phyloP scores from a whole-genome alignment of 345 rosid genomes.

The Lepidium sativum region DNA sequence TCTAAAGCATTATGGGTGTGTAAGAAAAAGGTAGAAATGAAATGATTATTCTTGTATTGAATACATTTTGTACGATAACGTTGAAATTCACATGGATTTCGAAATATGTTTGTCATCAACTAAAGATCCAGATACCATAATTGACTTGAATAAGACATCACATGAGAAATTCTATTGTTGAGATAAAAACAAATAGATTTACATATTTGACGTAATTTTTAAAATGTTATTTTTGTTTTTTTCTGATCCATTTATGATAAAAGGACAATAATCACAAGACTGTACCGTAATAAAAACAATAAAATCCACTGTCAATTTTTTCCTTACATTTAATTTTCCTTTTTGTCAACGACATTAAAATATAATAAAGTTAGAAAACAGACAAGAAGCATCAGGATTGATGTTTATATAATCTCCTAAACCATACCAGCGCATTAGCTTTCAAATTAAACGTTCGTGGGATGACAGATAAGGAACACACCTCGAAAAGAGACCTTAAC shows the following conservation, averaged over 20 bases:
- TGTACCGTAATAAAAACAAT: constrained; percentile 24
- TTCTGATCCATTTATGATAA: constrained; percentile 23
- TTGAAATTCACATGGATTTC: constrained; percentile 9
- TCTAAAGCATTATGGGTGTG: neutral
- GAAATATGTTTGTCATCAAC: constrained; percentile 21
- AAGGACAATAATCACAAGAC: constrained; percentile 29
- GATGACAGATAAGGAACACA: too few relatives aligned
- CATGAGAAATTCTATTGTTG: constrained; percentile 23
- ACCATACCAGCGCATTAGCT: too few relatives aligned
- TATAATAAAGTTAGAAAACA: too few relatives aligned
- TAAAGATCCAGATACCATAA: constrained; percentile 17
- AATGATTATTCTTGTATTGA: neutral
- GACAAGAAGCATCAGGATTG: too few relatives aligned
- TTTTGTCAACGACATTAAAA: too few relatives aligned
- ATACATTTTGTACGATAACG: constrained; percentile 1
- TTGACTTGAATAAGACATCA: constrained; percentile 20
- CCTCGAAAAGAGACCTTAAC: too few relatives aligned
- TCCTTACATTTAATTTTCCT: constrained; percentile 14
- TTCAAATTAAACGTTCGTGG: too few relatives aligned
- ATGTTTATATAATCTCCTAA: too few relatives aligned
- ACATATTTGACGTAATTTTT: neutral
- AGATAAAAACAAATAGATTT: constrained; percentile 16
- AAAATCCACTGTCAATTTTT: constrained; percentile 8
- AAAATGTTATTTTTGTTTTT: neutral
- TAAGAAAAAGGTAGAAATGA: neutral